phyloP scores from a whole-genome alignment of 768 basidiomycete species.

The Mycena belliarum region DNA sequence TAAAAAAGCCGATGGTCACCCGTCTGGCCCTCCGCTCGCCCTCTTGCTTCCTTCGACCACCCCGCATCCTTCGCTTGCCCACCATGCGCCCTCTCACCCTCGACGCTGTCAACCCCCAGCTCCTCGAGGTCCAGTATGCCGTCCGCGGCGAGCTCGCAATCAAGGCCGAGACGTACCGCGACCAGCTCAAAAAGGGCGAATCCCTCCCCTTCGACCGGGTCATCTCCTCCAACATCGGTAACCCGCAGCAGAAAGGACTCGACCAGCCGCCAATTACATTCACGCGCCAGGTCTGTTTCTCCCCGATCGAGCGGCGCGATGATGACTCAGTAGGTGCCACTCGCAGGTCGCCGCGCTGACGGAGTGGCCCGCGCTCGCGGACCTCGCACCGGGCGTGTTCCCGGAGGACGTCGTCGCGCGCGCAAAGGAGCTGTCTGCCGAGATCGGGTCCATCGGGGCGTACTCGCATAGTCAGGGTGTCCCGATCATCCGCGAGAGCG shows the following conservation, averaged over 20 bases:
- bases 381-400: conserved; percentile 76
- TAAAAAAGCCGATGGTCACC: background rate
- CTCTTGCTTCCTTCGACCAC: background rate
- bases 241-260: conserved; percentile 94
- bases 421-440: conserved; percentile 74
- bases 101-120: conserved; percentile 77
- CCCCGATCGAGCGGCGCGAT: conserved; percentile 1
- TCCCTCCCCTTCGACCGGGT: conserved; percentile 83
- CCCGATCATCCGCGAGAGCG: conserved; percentile 80
- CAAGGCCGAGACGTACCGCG: conserved; percentile 83
- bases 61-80: background rate
- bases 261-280: conserved; percentile 94
- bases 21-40: background rate
- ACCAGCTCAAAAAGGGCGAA: conserved; percentile 60
- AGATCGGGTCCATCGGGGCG: conserved; percentile 92
- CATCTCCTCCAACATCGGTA: conserved; percentile 96
- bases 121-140: conserved; percentile 91
- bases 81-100: conserved; percentile 61
- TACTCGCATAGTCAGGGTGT: conserved; percentile 97
- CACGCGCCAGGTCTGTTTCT: conserved; percentile 72
- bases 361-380: conserved; percentile 86
- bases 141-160: conserved; percentile 97
- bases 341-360: conserved; percentile 82
- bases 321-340: background rate
- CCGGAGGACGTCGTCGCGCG: conserved; percentile 84